phyloP scores from a whole-genome alignment of 108 stramenopile genomes.

The Mediolabrus comicus region DNA sequence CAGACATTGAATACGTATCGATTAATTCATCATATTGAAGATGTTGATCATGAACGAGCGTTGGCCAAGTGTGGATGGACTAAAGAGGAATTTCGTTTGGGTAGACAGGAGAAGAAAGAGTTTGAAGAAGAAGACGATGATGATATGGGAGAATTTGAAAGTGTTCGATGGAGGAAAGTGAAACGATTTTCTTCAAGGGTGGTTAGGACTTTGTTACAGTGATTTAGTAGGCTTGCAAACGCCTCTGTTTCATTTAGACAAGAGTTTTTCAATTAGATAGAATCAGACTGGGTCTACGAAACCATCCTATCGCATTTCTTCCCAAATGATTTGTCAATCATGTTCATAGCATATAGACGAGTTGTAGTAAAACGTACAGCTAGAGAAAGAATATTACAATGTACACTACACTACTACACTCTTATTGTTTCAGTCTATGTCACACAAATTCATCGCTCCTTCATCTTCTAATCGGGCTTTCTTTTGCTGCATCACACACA shows the following conservation, averaged over 20 bases:
- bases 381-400: neutral
- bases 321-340: too few relatives aligned
- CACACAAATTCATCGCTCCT: neutral
- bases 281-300: too few relatives aligned
- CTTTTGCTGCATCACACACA: too few relatives aligned
- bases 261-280: neutral
- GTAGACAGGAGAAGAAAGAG: conserved; percentile 14
- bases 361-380: neutral
- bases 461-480: neutral
- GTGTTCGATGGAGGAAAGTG: neutral
- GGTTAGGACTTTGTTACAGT: neutral
- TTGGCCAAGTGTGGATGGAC: conserved; percentile 72
- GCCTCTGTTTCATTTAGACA: neutral
- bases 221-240: neutral
- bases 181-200: conserved; percentile 1
- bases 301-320: too few relatives aligned
- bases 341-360: neutral
- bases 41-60: conserved; percentile 54
- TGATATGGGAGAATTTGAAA: conserved; percentile 2
- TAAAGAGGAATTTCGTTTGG: conserved; percentile 61
- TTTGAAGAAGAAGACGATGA: conserved; percentile 16
- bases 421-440: neutral
- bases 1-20: conserved; percentile 69
- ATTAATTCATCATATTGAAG: conserved; percentile 78
- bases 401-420: neutral